Conservation (phyloP, 345 rosid species). For the Citrus glauca region DNA sequence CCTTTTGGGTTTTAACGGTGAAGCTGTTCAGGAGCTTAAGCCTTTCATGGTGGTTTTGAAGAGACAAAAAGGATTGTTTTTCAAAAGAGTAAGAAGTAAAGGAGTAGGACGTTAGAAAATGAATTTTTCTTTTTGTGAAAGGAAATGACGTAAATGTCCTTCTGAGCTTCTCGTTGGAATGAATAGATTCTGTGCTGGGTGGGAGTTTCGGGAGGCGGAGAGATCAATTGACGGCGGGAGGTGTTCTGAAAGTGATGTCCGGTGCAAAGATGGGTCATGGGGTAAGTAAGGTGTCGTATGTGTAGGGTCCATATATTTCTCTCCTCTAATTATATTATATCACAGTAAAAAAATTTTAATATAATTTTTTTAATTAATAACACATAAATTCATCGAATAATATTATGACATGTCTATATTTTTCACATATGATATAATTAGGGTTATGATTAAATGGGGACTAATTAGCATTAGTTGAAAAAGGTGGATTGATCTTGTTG, state of each 20-base stretch:
- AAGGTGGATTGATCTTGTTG: no score
- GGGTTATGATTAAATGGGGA: rapidly evolving
- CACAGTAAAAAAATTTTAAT: no score
- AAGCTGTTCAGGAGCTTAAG: background rate
- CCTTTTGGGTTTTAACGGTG: background rate
- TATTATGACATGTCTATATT: no score
- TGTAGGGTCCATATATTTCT: rapidly evolving
- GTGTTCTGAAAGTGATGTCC: background rate
- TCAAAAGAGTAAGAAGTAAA: background rate
- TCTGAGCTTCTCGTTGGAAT: background rate
- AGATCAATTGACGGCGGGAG: background rate
- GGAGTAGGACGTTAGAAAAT: background rate
- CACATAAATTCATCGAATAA: no score
- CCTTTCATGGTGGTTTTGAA: background rate
- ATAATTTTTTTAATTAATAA: no score
- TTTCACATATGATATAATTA: no score
- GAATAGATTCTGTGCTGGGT: background rate
- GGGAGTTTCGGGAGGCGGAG: background rate
- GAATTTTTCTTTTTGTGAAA: background rate
- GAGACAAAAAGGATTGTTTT: background rate
- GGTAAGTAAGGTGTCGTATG: background rate
- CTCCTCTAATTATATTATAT: no score
- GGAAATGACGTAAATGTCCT: background rate
- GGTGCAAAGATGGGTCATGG: background rate
- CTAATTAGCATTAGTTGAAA: rapidly evolving